Evolutionary conservation across 805 yeast species (phyloP), one percentile per base, ranked within the genome.

Genomic region (Kodamaea restingae): DNA sequence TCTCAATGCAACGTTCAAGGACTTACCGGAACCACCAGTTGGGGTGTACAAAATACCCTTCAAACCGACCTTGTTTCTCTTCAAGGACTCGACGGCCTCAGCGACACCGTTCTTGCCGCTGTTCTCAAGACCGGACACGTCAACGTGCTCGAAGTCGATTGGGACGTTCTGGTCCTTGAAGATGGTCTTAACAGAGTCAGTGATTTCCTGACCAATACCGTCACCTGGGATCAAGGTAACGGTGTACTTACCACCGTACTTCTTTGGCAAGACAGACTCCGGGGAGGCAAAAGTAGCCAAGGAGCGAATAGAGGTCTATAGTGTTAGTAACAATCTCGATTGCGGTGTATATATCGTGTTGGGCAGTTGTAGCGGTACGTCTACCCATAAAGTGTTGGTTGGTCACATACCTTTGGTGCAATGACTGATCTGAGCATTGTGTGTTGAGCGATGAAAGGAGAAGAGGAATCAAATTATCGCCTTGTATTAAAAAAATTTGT

Each of bases 221-320:
- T 91, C 98, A 69, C 98, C 96, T 43, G 98, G 98, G 54, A 91
- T 83, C 63, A 91, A 75, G 36, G 98, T 91, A 42, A 93, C 96
- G 38, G 91, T 85, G 75, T 79, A 90, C 62, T 82, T 82, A 47
- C 96, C 96, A 53, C 98, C 98, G 70, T 87, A 88, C 69, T 86
- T 84, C 73, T 87, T 87, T 56, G 95, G 95, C 56, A 85, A 72
- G 48, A 76, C 75, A 44, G 75, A 56, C 61, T 79, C 84, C 40
- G 83, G 74, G 20, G 80, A 65, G 41, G 80, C 75, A 41, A 73
- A 63, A 36, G 87, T 74, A 43, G 88, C 84, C 44, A 69, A 60
- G 39, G 63, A 49, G 59, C 74, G 71, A 41, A 58, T 35, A 31
- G 63, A 47, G 42, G 55, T 47, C 67, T 67, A 49, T 26, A 25